Evolutionary conservation across 306 rosid genomes (phyloP).

Genomic region (Astragalus membranaceus): DNA sequence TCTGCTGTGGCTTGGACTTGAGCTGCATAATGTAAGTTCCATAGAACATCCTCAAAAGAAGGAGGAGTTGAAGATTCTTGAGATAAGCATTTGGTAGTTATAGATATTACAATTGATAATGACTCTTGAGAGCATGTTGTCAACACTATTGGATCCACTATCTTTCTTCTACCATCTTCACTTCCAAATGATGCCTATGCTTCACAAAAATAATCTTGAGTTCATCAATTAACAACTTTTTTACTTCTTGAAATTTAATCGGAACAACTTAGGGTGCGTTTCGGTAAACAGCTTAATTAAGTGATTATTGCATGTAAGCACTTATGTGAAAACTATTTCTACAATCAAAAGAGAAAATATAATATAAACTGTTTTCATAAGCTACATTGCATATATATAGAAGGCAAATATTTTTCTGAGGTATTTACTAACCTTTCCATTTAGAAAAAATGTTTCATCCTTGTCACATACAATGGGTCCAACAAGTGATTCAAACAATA

Average conservation of each 20-base stretch:
- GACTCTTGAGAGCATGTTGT: conserved; percentile 75
- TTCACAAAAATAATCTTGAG: conserved; percentile 19
- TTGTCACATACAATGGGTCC: conserved; percentile 59
- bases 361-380: too few species aligned
- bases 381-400: too few species aligned
- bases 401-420: neutral
- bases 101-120: conserved; percentile 58
- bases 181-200: conserved; percentile 79
- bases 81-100: conserved; percentile 74
- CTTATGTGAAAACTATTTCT: too few species aligned
- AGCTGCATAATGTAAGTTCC: conserved; percentile 89
- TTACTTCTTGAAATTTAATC: neutral
- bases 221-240: neutral
- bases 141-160: conserved; percentile 73
- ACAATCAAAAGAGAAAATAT: too few species aligned
- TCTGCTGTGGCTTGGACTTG: conserved; percentile 84
- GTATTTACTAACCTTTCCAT: conserved; percentile 58
- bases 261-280: neutral
- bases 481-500: conserved; percentile 79
- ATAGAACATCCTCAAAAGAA: conserved; percentile 85
- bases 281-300: too few species aligned
- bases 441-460: conserved; percentile 57
- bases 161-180: conserved; percentile 60
- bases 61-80: conserved; percentile 57
- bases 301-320: too few species aligned